Evolutionary conservation across 2,329 filamentous ascomycete genomes (phyloP), one percentile per base, ranked within the genome.

Genomic region (Sporothrix globosa): DNA sequence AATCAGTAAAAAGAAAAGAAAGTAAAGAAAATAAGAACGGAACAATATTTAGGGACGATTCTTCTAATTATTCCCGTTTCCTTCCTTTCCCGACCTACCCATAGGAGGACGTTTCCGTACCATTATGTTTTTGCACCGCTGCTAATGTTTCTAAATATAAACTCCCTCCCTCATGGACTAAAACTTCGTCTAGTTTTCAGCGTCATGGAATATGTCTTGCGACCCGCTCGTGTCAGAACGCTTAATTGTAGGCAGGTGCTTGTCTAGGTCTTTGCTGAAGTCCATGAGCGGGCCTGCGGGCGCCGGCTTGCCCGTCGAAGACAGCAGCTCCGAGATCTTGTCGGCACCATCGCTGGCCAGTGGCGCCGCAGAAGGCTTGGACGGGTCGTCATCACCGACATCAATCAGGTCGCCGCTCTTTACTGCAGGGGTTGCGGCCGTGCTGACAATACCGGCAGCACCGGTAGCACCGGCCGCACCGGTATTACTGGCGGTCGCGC

Each of bases 241-340:
- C 75, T 78, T 80, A 63, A 79, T 70, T 70, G 4, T 21, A 1
- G 85, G 85, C 50, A 88, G 74, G 30, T 80, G 77, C 70, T 83
- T 84, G 77, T 84, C 84, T 76, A 89, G 56, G 70, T 89, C 87
- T 13, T 82, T 75, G 19, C 84, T 80, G 71, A 90, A 88, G 76
- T 89, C 85, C 46, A 89, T 81, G 63, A 88, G 77, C 1, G 86
- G 83, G 0, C 85, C 85, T 0, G 83, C 78, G 5, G 75, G 72
- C 0, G 81, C 79, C 21, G 79, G 81, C 70, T 81, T 82, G 14
- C 85, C 84, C 5, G 86, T 87, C 10, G 81, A 77, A 41, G 79
- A 75, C 21, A 87, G 79, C 77, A 86, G 5, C 1, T 63, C 58
- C 13, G 58, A 9, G 21, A 63, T 63, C 39, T 63, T 75, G 11